A percentile compares a stretch with the other conserved stretches of the same genome.
Conservation (phyloP, 2,329 filamentous ascomycete genomes). For the Furcasterigmium furcatum region DNA sequence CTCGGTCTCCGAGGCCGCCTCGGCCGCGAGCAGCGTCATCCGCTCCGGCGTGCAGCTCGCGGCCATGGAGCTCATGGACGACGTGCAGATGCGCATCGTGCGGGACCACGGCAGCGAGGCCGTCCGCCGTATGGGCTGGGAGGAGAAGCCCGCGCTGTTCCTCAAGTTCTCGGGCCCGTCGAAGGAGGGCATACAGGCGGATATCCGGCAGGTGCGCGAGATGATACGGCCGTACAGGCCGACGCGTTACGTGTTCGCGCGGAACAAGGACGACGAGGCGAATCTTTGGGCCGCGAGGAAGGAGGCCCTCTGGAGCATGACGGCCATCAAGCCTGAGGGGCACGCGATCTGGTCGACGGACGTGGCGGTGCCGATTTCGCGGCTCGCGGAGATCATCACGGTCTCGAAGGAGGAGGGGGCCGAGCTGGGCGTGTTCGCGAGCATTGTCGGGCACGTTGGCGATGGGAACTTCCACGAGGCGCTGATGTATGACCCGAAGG, state of each 20-base stretch:
- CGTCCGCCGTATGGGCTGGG: slow-evolving; percentile 48
- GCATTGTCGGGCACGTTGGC: slow-evolving; percentile 64
- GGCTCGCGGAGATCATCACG: slow-evolving; percentile 58
- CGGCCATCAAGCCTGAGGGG: slow-evolving; percentile 38
- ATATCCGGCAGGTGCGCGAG: slow-evolving; percentile 54
- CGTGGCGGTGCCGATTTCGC: slow-evolving; percentile 62
- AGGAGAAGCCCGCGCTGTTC: slow-evolving; percentile 35
- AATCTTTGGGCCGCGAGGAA: slow-evolving; percentile 77
- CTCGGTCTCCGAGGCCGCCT: slow-evolving; percentile 57
- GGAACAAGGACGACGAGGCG: slow-evolving; percentile 58
- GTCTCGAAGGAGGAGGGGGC: slow-evolving; percentile 53
- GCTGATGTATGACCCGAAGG: slow-evolving; percentile 35
- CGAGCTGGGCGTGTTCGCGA: slow-evolving; percentile 51
- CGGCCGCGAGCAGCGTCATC: slow-evolving; percentile 61
- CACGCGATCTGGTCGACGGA: slow-evolving; percentile 59
- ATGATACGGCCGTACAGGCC: slow-evolving; percentile 48
- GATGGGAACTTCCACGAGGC: slow-evolving; percentile 68
- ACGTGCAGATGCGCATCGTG: slow-evolving; percentile 65
- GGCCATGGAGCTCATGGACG: slow-evolving; percentile 62
- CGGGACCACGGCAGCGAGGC: slow-evolving; percentile 61
- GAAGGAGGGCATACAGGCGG: slow-evolving; percentile 52
- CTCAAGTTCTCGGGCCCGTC: slow-evolving; percentile 50
- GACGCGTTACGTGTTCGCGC: slow-evolving; percentile 66
- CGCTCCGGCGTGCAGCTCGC: slow-evolving; percentile 63
- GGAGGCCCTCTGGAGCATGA: slow-evolving; percentile 67